Conservation (phyloP, 1,284 basidiomycete genomes). For the Puccinia hordei region DNA sequence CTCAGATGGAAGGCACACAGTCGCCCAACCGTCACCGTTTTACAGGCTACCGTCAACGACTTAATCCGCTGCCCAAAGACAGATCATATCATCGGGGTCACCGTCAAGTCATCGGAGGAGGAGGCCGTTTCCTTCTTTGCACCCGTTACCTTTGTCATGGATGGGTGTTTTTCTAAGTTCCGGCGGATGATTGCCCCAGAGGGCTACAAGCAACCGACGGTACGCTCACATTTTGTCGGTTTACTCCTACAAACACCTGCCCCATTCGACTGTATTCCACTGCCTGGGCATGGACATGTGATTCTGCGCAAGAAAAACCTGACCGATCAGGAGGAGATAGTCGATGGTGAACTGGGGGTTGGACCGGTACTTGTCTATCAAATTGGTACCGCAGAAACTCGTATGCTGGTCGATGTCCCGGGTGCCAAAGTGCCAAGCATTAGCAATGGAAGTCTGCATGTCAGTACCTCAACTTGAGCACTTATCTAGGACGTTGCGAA, state of each 20-base stretch:
- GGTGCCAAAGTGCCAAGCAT: conserved; percentile 75
- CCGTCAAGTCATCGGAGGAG: conserved; percentile 62
- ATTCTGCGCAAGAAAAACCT: conserved; percentile 11
- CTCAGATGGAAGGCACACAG: conserved; percentile 67
- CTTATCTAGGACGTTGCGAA: conserved; percentile 52
- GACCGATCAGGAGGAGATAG: background rate
- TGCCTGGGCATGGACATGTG: conserved; percentile 84
- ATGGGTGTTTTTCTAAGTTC: conserved; percentile 89
- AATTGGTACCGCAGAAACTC: conserved; percentile 74
- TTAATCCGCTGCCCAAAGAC: conserved; percentile 68
- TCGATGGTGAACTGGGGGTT: conserved; percentile 41
- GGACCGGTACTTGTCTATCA: conserved; percentile 89
- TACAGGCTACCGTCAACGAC: conserved; percentile 76
- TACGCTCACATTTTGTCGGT: conserved; percentile 79
- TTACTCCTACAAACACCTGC: conserved; percentile 66
- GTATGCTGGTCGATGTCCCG: conserved; percentile 90
- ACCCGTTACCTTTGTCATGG: conserved; percentile 82
- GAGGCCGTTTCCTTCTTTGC: conserved; percentile 63
- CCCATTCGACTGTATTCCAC: conserved; percentile 70
- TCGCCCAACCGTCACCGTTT: conserved; percentile 65
- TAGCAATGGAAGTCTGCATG: conserved; percentile 62
- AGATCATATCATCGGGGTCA: conserved; percentile 68
- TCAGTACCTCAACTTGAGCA: conserved; percentile 48
- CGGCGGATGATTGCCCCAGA: conserved; percentile 55
- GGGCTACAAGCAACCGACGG: conserved; percentile 63